phyloP scores from a whole-genome alignment of 495 filamentous ascomycete species.

The Annulohypoxylon stygium region DNA sequence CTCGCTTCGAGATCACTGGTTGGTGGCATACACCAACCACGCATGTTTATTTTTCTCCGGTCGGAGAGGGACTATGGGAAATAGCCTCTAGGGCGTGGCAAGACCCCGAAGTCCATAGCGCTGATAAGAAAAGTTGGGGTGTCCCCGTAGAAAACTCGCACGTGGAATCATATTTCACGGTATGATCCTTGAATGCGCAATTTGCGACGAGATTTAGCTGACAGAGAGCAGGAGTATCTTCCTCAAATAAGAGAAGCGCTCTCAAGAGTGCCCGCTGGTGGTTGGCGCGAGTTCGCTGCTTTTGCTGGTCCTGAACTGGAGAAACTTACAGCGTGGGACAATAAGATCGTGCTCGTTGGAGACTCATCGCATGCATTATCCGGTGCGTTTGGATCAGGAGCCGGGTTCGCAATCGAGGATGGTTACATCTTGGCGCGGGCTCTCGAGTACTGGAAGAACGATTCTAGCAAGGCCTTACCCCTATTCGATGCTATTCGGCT shows the following conservation, averaged over 20 bases:
- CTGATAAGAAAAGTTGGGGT: constrained; percentile 61
- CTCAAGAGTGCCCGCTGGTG: constrained; percentile 51
- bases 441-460: constrained; percentile 51
- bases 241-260: constrained; percentile 55
- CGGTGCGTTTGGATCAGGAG: constrained; percentile 64
- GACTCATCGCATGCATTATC: constrained; percentile 64
- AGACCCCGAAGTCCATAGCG: constrained; percentile 47
- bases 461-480: constrained; percentile 52
- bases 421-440: constrained; percentile 62
- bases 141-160: constrained; percentile 59
- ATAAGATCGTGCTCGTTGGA: constrained; percentile 62
- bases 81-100: constrained; percentile 51
- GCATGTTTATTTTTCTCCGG: constrained; percentile 60
- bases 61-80: constrained; percentile 56
- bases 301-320: constrained; percentile 59
- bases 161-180: constrained; percentile 56
- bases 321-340: constrained; percentile 57
- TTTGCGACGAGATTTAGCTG: not conserved
- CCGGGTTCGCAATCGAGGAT: constrained; percentile 66
- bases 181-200: constrained; percentile 7
- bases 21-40: constrained; percentile 64
- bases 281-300: constrained; percentile 61
- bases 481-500: constrained; percentile 60
- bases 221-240: constrained; percentile 51
- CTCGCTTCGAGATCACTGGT: constrained; percentile 55